Percentiles rank a stretch among this genome's conserved stretches.
These are phyloP conservation scores for Alternaria gaisen DNA, from an alignment of 2,329 filamentous ascomycete genomes.

Conservation along the genomic window DNA sequence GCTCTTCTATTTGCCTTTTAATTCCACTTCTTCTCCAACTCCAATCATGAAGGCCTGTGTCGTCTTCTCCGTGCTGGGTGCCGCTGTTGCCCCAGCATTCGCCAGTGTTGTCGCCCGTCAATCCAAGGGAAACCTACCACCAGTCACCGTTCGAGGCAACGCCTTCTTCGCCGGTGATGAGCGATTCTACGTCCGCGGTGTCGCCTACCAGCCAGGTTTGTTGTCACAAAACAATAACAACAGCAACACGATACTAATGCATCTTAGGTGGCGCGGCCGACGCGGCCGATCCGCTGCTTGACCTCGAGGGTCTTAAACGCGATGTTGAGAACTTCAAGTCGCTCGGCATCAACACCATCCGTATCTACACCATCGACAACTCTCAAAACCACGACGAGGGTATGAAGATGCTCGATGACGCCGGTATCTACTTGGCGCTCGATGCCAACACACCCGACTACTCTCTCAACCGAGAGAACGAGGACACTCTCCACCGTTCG, in stretches of 20 bases:
- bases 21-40: slow-evolving; percentile 29
- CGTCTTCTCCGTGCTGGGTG: slow-evolving; percentile 37
- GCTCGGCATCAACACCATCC: slow-evolving; percentile 87
- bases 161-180: slow-evolving; percentile 69
- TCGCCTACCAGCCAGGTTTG: slow-evolving; percentile 72
- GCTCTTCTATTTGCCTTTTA: slow-evolving; percentile 39
- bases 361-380: slow-evolving; percentile 94
- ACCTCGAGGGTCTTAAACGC: slow-evolving; percentile 72
- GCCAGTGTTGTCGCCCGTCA: slow-evolving; percentile 38
- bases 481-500: slow-evolving; percentile 64
- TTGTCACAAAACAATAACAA: slow-evolving; percentile 45
- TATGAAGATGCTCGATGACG: slow-evolving; percentile 81
- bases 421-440: slow-evolving; percentile 89
- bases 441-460: slow-evolving; percentile 90
- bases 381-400: slow-evolving; percentile 80
- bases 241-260: slow-evolving; percentile 18
- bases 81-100: slow-evolving; percentile 38
- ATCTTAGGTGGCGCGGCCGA: slow-evolving; percentile 51
- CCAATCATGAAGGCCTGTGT: slow-evolving; percentile 44
- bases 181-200: slow-evolving; percentile 68
- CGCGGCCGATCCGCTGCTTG: slow-evolving; percentile 75
- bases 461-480: slow-evolving; percentile 80
- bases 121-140: slow-evolving; percentile 55
- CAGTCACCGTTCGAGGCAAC: slow-evolving; percentile 69
- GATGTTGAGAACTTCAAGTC: slow-evolving; percentile 84